Evolutionary conservation across 352 stramenopile species (phyloP).

Genomic region (Aphanomyces stellatus): DNA sequence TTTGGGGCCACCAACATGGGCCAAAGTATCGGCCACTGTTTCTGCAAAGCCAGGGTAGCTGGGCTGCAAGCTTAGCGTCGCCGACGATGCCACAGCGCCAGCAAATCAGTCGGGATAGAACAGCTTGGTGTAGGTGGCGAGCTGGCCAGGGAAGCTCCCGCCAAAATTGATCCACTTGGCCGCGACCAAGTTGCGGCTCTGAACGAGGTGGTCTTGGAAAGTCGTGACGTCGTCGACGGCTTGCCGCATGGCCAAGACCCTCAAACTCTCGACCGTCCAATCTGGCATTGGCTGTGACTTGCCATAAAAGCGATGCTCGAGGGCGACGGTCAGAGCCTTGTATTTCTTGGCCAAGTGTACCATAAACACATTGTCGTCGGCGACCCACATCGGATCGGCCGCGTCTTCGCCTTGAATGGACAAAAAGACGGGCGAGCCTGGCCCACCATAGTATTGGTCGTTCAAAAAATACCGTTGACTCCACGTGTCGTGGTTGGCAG

Average conservation of each 20-base stretch:
- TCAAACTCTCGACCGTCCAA: constrained; percentile 59
- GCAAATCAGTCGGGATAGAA: neutral
- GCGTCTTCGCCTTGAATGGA: constrained; percentile 65
- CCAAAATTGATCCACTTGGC: constrained; percentile 62
- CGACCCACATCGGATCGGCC: constrained; percentile 30
- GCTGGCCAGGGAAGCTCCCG: constrained; percentile 69
- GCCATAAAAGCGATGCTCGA: constrained; percentile 86
- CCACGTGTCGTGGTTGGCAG: neutral
- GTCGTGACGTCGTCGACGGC: constrained; percentile 74
- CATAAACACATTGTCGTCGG: constrained; percentile 49
- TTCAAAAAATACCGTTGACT: constrained; percentile 67
- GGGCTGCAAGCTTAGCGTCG: constrained; percentile 58
- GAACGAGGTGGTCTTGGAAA: constrained; percentile 55
- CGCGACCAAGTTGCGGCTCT: constrained; percentile 22
- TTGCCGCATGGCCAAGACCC: constrained; percentile 70
- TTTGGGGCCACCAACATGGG: constrained; percentile 46
- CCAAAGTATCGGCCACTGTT: constrained; percentile 61
- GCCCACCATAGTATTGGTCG: constrained; percentile 42
- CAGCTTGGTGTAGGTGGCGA: constrained; percentile 63
- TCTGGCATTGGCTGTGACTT: constrained; percentile 65
- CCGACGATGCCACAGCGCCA: constrained; percentile 31
- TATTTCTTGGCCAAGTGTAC: constrained; percentile 56
- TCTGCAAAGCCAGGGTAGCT: constrained; percentile 57
- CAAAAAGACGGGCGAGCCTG: constrained; percentile 62
- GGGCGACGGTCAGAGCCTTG: constrained; percentile 43